These are phyloP conservation scores for Chlorella sorokiniana DNA, from an alignment of 139 green algal species.

Conservation along the genomic window DNA sequence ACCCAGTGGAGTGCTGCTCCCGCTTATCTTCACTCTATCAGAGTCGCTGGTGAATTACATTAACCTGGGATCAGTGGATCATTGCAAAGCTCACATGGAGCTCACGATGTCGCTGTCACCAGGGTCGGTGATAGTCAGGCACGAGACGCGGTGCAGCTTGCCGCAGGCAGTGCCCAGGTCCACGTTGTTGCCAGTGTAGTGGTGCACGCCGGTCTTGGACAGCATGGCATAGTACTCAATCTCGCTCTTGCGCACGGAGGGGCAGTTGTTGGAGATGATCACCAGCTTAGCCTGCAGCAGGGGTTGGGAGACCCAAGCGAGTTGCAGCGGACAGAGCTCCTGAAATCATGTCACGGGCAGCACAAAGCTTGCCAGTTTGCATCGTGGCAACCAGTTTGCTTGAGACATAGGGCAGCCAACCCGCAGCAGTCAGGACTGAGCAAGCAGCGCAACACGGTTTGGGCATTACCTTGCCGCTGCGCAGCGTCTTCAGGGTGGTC, in stretches of 20 bases:
- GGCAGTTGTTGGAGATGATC: constrained; percentile 98
- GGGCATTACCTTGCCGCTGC: constrained; percentile 81
- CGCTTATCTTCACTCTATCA: no score
- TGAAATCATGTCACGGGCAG: no score
- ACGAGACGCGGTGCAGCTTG: constrained; percentile 93
- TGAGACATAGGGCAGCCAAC: not conserved
- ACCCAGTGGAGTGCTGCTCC: not conserved
- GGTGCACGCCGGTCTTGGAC: constrained; percentile 97
- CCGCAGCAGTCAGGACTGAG: not conserved
- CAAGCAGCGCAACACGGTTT: not conserved
- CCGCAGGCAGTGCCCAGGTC: constrained; percentile 98
- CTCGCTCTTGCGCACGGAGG: constrained; percentile 94
- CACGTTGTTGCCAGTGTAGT: constrained; percentile 99
- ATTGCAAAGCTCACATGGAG: constrained; percentile 37
- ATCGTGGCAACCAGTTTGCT: no score
- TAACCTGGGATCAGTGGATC: not conserved
- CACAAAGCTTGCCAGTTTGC: no score
- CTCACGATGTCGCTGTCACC: constrained; percentile 97
- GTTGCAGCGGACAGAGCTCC: no score
- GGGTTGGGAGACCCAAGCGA: not conserved
- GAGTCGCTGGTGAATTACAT: not conserved
- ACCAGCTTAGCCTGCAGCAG: constrained; percentile 93
- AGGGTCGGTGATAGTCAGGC: constrained; percentile 96
- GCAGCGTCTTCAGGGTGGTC: constrained; percentile 96
- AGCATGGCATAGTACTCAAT: constrained; percentile 99